phyloP scores from a whole-genome alignment of 75 land plant genomes.

The Pseudotsuga menziesii region DNA sequence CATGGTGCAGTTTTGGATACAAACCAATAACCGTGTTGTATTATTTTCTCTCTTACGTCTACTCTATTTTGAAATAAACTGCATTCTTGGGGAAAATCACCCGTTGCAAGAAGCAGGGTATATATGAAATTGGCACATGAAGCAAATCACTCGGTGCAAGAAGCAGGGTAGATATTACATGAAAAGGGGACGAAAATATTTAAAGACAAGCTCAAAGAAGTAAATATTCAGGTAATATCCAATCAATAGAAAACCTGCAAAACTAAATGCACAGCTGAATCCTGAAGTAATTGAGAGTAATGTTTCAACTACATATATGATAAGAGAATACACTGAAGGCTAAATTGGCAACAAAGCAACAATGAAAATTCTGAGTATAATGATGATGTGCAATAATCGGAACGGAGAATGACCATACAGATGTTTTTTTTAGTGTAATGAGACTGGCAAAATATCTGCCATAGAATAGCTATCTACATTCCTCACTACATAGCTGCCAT shows the following conservation, averaged over 20 bases:
- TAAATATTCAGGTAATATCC: too few species aligned
- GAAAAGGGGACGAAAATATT: too few species aligned
- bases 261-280: not conserved
- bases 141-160: too few species aligned
- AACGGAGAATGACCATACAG: not conserved
- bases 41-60: too few species aligned
- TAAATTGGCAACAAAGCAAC: not conserved
- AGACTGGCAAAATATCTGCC: not conserved
- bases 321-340: not conserved
- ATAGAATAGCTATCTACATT: slow-evolving; percentile 3
- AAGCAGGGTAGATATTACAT: too few species aligned
- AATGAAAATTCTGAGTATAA: not conserved
- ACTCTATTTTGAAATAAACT: too few species aligned
- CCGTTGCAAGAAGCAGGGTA: too few species aligned
- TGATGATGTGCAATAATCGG: not conserved
- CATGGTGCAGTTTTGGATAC: too few species aligned
- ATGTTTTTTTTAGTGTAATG: not conserved
- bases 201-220: too few species aligned
- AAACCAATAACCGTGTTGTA: too few species aligned
- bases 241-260: not conserved
- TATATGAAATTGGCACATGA: too few species aligned
- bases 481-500: not conserved
- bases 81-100: too few species aligned
- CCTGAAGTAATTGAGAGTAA: not conserved
- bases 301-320: not conserved